phyloP scores from a whole-genome alignment of 1,284 basidiomycete species.

The Sphagnurus paluster region DNA sequence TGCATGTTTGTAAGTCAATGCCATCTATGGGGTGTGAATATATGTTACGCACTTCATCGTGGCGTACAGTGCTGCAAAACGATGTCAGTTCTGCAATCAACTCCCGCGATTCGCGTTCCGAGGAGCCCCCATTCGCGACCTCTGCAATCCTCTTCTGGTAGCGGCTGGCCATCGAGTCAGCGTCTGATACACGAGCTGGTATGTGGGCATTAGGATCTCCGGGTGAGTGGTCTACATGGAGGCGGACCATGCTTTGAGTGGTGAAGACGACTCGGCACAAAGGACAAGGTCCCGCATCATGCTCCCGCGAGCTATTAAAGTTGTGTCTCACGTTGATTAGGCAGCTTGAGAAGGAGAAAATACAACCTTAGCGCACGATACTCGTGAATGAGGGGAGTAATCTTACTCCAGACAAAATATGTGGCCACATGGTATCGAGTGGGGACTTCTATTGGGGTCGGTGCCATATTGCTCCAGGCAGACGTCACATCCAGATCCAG shows the following conservation, averaged over 20 bases:
- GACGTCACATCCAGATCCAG: constrained; percentile 52
- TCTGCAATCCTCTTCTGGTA: constrained; percentile 39
- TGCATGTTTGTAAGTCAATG: no score
- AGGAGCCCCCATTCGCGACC: constrained; percentile 40
- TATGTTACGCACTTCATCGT: no score
- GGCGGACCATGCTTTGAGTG: constrained; percentile 33
- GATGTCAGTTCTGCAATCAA: constrained; percentile 40
- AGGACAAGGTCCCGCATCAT: constrained; percentile 34
- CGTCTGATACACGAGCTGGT: no score
- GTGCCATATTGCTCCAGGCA: constrained; percentile 48
- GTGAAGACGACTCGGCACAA: constrained; percentile 47
- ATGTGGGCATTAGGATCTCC: constrained; percentile 9
- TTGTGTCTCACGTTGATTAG: constrained; percentile 28
- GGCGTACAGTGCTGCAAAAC: constrained; percentile 40
- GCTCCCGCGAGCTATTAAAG: constrained; percentile 17
- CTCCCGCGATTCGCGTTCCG: constrained; percentile 38
- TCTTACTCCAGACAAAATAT: constrained; percentile 50
- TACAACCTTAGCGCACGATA: not conserved
- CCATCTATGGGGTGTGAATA: no score
- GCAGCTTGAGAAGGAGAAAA: constrained; percentile 30
- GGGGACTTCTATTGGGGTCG: constrained; percentile 41
- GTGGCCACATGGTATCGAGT: constrained; percentile 52
- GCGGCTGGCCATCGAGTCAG: constrained; percentile 35
- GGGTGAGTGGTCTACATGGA: constrained; percentile 41
- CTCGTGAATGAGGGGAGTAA: not conserved